Evolutionary conservation across 352 stramenopile genomes (phyloP).

Genomic region (Phytopythium kandeliae): DNA sequence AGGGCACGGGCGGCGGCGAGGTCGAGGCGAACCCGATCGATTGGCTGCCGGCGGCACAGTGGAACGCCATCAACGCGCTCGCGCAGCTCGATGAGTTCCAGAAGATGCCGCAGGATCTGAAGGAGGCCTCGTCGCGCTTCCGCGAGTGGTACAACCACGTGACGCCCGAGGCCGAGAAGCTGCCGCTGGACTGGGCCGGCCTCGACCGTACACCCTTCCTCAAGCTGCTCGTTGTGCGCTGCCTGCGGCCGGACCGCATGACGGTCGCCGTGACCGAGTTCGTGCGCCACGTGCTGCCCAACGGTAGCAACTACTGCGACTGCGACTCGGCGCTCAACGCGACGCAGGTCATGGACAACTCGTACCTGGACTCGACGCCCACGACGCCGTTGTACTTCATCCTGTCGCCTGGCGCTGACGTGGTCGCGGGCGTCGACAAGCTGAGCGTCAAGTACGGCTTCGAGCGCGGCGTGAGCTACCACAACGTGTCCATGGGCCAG

Average conservation of each 20-base stretch:
- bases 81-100: slow-evolving; percentile 94
- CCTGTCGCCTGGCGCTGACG: slow-evolving; percentile 93
- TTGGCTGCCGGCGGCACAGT: slow-evolving; percentile 92
- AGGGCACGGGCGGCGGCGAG: slow-evolving; percentile 34
- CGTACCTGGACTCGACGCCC: slow-evolving; percentile 92
- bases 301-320: slow-evolving; percentile 93
- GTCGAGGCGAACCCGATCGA: slow-evolving; percentile 70
- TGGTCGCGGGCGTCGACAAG: slow-evolving; percentile 93
- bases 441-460: slow-evolving; percentile 94
- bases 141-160: slow-evolving; percentile 98
- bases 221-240: slow-evolving; percentile 95
- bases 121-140: slow-evolving; percentile 94
- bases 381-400: slow-evolving; percentile 97
- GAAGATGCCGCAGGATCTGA: slow-evolving; percentile 95
- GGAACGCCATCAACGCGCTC: slow-evolving; percentile 89
- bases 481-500: slow-evolving; percentile 98
- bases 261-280: slow-evolving; percentile 94
- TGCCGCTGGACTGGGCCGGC: slow-evolving; percentile 95
- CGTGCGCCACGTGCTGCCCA: slow-evolving; percentile 90
- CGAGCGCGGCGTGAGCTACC: slow-evolving; percentile 94
- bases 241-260: slow-evolving; percentile 93
- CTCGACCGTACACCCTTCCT: slow-evolving; percentile 95
- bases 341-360: slow-evolving; percentile 95
- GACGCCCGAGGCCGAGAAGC: slow-evolving; percentile 94
- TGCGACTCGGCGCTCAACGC: slow-evolving; percentile 96